phyloP scores from a whole-genome alignment of 2,329 filamentous ascomycete species.

The Cladosporium colombiae region DNA sequence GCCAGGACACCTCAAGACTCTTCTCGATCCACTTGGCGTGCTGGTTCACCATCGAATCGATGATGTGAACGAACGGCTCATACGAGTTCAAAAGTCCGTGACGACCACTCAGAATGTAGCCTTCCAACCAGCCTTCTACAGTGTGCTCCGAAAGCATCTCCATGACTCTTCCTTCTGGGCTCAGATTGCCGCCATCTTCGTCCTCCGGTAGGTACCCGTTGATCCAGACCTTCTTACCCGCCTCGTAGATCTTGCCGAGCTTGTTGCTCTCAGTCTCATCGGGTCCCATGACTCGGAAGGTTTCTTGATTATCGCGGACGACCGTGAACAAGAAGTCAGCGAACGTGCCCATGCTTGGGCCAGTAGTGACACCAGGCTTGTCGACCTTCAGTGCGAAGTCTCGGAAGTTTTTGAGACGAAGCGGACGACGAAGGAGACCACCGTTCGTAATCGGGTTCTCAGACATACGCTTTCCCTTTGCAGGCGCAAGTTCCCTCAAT shows the following conservation, averaged over 20 bases:
- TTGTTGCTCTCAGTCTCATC: conserved; percentile 85
- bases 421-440: conserved; percentile 65
- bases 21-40: conserved; percentile 87
- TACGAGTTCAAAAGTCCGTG: conserved; percentile 79
- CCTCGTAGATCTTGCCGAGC: conserved; percentile 69
- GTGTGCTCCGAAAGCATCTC: conserved; percentile 84
- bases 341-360: conserved; percentile 70
- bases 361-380: conserved; percentile 52
- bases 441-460: conserved; percentile 76
- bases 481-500: conserved; percentile 65
- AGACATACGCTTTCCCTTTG: conserved; percentile 69
- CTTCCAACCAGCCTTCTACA: conserved; percentile 77
- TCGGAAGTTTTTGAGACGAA: conserved; percentile 69
- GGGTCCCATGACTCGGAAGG: conserved; percentile 75
- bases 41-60: conserved; percentile 84
- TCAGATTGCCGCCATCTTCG: conserved; percentile 70
- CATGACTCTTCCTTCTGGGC: conserved; percentile 71
- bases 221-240: conserved; percentile 78
- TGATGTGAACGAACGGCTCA: conserved; percentile 80
- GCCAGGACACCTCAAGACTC: conserved; percentile 76
- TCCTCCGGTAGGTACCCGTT: conserved; percentile 78
- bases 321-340: conserved; percentile 68
- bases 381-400: conserved; percentile 66
- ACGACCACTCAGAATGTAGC: conserved; percentile 72
- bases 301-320: conserved; percentile 62